Evolutionary conservation across 192 early-diverging fungal species (phyloP), one percentile per base, ranked within the genome.

Genomic region (Helicostylum pulchrum): DNA sequence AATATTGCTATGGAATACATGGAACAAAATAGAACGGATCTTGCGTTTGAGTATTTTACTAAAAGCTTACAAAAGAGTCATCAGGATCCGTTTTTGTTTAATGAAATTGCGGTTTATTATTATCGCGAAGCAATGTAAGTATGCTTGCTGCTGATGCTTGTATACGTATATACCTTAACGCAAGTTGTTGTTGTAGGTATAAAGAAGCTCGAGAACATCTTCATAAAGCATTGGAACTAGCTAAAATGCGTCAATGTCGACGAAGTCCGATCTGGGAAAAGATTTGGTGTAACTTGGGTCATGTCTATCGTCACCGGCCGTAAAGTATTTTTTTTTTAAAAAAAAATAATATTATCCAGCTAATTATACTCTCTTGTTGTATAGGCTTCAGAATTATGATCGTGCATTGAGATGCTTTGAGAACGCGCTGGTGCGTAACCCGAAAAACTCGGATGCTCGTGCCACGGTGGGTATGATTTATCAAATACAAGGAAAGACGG

Each of bases 1-100:
- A 91, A 83, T 58, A 80, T 93, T n/a, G 93, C 87, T 30, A 90
- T 90, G 86, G 83, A 90, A 59, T 84, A 94, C 54, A 65, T 88
- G 47, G 66, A 81, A 51, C 66, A 81, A 30, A 76, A 82, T 32
- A 85, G 86, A 65, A 59, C 80, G n/a, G 43, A 65, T 0, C 52
- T 83, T 8, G 90, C 91, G 0, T 66, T 81, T 52, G 80, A 88
- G 12, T 92, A 86, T 57, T 61, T 94, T 12, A 50, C 66, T 1
- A 55, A 64, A 2, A 87, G 87, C 32, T 63, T 68, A 17, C 48
- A 45, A 7, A 77, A 86, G 8, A 89, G 87, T 61, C 62, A 74
- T 43, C 52, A 69, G 10, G 92, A 93, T 74, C 87, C 92, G 0
- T 60, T 85, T 26, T 39, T 94, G 6, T 62, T 82, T 39, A 93